Conservation (phyloP, 129 eudicot genomes). For the Artemisia argyi region DNA sequence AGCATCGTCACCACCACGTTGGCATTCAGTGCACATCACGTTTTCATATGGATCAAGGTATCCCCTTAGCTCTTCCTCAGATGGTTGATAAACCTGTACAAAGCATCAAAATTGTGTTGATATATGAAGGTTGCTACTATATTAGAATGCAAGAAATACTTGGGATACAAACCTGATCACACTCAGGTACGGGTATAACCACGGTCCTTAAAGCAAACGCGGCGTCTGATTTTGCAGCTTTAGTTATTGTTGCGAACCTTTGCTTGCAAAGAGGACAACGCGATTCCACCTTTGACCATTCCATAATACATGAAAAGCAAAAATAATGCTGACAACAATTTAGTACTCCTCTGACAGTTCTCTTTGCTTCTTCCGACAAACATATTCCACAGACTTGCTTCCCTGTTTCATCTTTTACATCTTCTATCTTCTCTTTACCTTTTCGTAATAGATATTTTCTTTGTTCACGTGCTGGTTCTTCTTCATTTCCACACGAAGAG, state of each 20-base stretch:
- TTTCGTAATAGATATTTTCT: slow-evolving; percentile 52
- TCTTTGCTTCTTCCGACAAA: slow-evolving; percentile 84
- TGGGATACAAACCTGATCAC: slow-evolving; percentile 77
- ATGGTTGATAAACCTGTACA: slow-evolving; percentile 89
- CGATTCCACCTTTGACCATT: slow-evolving; percentile 98
- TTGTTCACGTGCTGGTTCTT: slow-evolving; percentile 37
- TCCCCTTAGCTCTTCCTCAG: slow-evolving; percentile 95
- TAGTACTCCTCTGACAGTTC: slow-evolving; percentile 64
- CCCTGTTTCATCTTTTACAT: slow-evolving; percentile 48
- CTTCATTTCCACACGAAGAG: slow-evolving; percentile 44
- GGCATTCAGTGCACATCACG: slow-evolving; percentile 89
- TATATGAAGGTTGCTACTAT: neutral
- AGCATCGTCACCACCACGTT: slow-evolving; percentile 94
- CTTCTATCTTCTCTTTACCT: slow-evolving; percentile 81
- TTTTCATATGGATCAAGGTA: slow-evolving; percentile 87
- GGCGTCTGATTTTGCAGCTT: slow-evolving; percentile 52
- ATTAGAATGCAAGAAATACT: slow-evolving; percentile 5
- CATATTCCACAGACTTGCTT: slow-evolving; percentile 98
- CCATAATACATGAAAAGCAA: slow-evolving; percentile 89
- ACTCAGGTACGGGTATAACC: slow-evolving; percentile 74
- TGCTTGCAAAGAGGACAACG: slow-evolving; percentile 98
- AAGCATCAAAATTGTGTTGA: neutral
- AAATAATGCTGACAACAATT: slow-evolving; percentile 88
- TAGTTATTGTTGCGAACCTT: slow-evolving; percentile 73
- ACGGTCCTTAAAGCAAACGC: slow-evolving; percentile 59